Base-by-base conservation (phyloP, 2,329 filamentous ascomycete genomes). In the Alternaria metachromatica region DNA sequence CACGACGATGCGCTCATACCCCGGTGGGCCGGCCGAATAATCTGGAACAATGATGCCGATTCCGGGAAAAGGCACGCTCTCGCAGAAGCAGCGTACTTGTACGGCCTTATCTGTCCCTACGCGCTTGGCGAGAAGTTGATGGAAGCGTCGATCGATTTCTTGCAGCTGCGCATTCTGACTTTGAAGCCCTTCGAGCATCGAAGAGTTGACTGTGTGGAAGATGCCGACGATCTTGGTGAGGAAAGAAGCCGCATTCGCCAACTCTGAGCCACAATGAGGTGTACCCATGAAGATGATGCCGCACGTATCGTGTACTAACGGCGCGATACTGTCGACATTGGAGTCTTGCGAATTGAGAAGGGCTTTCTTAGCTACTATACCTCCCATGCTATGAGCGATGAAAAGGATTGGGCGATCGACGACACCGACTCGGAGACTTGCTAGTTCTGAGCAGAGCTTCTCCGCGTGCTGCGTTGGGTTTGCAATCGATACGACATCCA, bases 11-110 rank as follows among this genome's bases (percentile, higher is more conserved):
- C 33, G 13, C 33, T 41, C 33, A 41, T 41, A 41, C 15, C 13
- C 33, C 15, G 15, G 37, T 6, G 37, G 41, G 11, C 9, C 41
- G 4, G 41, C 43, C 43, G 43, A 45, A 6, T 21, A 21, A 21
- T 1, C 18, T 21, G 43, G 43, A 45, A 45, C 43, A 1, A 45
- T 2, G 18, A 45, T 2, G 6, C 10, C 6, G 11, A 45, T 0
- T 3, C 18, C 1, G 20, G 43, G 0, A 3, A 21, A 21, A 4
- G 18, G 43, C 0, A 45, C 0, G 0, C 0, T 45, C 43, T 45
- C 43, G 18, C 1, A 45, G 2, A 45, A 45, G 43, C 43, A 45
- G 43, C 18, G 3, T 1, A 45, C 43, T 1, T 21, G 11, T 13
- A 21, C 6, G 13, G 15, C 33, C n/a, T 13, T 41, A 2, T n/a